Conservation (phyloP, 2,329 filamentous ascomycete genomes). For the Macrophomina phaseolina region DNA sequence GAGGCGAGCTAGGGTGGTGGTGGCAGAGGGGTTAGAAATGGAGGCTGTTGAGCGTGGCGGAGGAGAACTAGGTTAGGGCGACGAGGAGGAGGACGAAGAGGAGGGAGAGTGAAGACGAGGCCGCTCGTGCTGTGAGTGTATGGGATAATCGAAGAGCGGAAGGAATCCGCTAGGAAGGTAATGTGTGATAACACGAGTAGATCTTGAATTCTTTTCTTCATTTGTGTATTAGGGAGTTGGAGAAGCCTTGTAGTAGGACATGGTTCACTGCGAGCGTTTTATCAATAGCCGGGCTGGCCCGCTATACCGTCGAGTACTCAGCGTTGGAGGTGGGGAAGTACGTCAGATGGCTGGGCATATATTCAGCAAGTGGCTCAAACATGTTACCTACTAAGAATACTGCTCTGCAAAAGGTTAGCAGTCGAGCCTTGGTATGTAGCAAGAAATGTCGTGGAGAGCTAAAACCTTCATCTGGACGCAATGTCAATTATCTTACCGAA, state of each 20-base stretch:
- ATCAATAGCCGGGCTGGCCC: not conserved
- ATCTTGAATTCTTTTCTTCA: not conserved
- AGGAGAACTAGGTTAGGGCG: not conserved
- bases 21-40: slow-evolving; percentile 19
- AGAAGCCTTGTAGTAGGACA: too few species aligned
- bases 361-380: not conserved
- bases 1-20: slow-evolving; percentile 14
- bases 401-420: too few species aligned
- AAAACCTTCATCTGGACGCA: too few species aligned
- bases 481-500: too few species aligned
- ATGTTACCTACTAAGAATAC: not conserved
- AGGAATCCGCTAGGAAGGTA: not conserved
- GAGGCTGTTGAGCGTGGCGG: slow-evolving; percentile 13
- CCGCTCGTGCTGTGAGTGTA: not conserved
- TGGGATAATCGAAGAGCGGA: not conserved
- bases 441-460: too few species aligned
- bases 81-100: not conserved
- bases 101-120: not conserved
- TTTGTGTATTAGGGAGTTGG: not conserved
- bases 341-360: not conserved
- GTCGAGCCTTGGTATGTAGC: too few species aligned
- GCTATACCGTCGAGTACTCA: not conserved
- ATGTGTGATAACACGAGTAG: not conserved
- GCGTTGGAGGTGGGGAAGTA: not conserved
- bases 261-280: too few species aligned